Evolutionary conservation across 805 yeast genomes (phyloP).

Genomic region (Starmerella khaoyaiensis): DNA sequence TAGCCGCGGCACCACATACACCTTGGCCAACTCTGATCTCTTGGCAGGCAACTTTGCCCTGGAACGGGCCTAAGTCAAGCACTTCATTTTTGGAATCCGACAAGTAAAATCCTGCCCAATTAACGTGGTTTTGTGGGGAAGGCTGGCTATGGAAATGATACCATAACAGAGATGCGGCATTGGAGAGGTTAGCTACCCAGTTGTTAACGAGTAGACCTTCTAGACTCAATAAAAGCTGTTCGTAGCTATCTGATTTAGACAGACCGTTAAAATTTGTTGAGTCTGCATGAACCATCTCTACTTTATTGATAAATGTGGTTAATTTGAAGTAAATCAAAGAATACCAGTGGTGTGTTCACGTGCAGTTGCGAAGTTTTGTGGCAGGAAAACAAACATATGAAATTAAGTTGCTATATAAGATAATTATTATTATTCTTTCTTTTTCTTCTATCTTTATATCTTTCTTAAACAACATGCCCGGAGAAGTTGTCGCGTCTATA

Average conservation of each 20-base stretch:
- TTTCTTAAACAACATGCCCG: conserved; percentile 25
- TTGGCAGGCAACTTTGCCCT: conserved; percentile 95
- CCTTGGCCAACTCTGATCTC: conserved; percentile 65
- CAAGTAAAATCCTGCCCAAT: conserved; percentile 92
- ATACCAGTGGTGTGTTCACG: too few relatives aligned
- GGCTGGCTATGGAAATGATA: conserved; percentile 58
- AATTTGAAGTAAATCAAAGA: too few relatives aligned
- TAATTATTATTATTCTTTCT: too few relatives aligned
- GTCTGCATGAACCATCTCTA: conserved; percentile 58
- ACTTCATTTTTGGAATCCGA: conserved; percentile 33
- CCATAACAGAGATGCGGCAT: conserved; percentile 79
- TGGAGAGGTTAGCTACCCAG: conserved; percentile 85
- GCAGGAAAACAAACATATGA: too few relatives aligned
- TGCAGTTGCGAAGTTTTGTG: too few relatives aligned
- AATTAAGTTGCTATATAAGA: too few relatives aligned
- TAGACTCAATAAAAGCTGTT: conserved; percentile 46
- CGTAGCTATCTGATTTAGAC: conserved; percentile 40
- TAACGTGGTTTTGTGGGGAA: conserved; percentile 36
- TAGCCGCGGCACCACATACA: conserved; percentile 84
- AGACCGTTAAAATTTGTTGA: conserved; percentile 40
- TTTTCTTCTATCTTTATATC: too few relatives aligned
- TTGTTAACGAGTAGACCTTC: conserved; percentile 52
- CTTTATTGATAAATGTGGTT: too few relatives aligned
- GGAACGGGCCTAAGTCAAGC: conserved; percentile 80
- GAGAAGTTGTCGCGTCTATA: conserved; percentile 30